These are phyloP conservation scores for Fusarium foetens DNA, from an alignment of 2,329 filamentous ascomycete species.

Conservation along the genomic window DNA sequence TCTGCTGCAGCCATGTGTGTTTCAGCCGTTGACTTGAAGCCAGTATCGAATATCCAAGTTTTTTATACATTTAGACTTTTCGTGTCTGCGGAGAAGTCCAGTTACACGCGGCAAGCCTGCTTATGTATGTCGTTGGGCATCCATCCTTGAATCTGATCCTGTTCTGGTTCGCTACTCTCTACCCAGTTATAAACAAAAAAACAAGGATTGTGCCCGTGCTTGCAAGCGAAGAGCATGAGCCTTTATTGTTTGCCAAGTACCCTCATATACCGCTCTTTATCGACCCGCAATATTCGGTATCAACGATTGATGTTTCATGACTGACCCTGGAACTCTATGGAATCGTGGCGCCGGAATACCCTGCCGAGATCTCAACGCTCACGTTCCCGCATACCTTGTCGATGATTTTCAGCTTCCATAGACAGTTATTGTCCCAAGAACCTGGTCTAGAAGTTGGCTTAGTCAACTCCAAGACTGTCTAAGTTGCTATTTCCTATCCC, in stretches of 20 bases:
- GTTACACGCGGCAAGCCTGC: background rate
- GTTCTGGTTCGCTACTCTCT: constrained; percentile 7
- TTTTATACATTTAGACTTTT: constrained; percentile 18
- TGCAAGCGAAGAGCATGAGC: constrained; percentile 4
- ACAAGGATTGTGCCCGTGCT: constrained; percentile 12
- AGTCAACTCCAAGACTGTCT: background rate
- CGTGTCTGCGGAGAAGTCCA: background rate
- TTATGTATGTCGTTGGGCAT: constrained; percentile 22
- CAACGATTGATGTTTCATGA: constrained; percentile 10
- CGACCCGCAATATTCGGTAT: constrained; percentile 23
- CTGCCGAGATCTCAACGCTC: constrained; percentile 26
- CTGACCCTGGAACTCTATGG: constrained; percentile 9
- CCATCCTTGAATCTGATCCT: constrained; percentile 3
- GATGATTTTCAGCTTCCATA: constrained; percentile 30
- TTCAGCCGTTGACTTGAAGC: constrained; percentile 15
- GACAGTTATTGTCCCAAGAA: constrained; percentile 12
- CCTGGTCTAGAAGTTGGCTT: constrained; percentile 17
- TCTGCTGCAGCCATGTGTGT: constrained; percentile 4
- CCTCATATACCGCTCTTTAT: constrained; percentile 28
- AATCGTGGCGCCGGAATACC: constrained; percentile 26
- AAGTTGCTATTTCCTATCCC: background rate
- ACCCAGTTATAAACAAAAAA: constrained; percentile 3
- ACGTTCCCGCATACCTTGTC: constrained; percentile 20
- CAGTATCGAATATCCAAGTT: constrained; percentile 10
- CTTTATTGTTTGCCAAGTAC: background rate